Percentiles rank a stretch among this genome's conserved stretches.
phyloP scores from a whole-genome alignment of 495 filamentous ascomycete species.

The Geopyxis carbonaria region DNA sequence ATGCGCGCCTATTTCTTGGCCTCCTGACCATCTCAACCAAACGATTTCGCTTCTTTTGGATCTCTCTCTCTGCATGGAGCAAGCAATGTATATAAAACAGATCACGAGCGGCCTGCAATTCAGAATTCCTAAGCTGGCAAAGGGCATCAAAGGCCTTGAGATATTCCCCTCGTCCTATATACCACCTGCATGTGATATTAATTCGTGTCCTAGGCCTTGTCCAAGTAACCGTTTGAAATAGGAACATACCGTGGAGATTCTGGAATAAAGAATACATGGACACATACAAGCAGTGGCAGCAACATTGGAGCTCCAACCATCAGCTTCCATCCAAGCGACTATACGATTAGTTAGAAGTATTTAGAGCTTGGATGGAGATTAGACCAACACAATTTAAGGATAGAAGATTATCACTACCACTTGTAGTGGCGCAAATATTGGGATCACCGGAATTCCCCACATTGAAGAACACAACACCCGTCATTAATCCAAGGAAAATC shows the following conservation, averaged over 20 bases:
- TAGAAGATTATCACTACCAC: no score
- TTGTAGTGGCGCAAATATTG: no score
- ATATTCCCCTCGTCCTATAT: slow-evolving; percentile 50
- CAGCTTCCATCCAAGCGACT: slow-evolving; percentile 52
- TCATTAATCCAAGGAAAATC: slow-evolving; percentile 54
- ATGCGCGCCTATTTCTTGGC: slow-evolving; percentile 56
- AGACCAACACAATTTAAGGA: no score
- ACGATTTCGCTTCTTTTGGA: slow-evolving; percentile 28
- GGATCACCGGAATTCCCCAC: slow-evolving; percentile 26
- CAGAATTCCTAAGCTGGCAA: slow-evolving; percentile 42
- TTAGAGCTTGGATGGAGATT: not conserved
- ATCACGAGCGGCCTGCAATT: slow-evolving; percentile 62
- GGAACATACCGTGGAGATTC: slow-evolving; percentile 35
- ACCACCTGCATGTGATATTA: slow-evolving; percentile 39
- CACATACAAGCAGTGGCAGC: slow-evolving; percentile 50
- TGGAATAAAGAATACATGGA: slow-evolving; percentile 50
- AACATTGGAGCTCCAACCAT: slow-evolving; percentile 71
- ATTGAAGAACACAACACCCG: slow-evolving; percentile 50
- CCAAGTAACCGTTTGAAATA: no score
- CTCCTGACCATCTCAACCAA: slow-evolving; percentile 51
- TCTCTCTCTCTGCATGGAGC: slow-evolving; percentile 45
- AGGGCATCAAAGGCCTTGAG: slow-evolving; percentile 47
- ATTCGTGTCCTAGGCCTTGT: slow-evolving; percentile 9
- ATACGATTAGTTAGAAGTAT: not conserved
- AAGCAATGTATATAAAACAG: slow-evolving; percentile 60